phyloP scores from a whole-genome alignment of 2,329 filamentous ascomycete species.

The Fusarium sp. region DNA sequence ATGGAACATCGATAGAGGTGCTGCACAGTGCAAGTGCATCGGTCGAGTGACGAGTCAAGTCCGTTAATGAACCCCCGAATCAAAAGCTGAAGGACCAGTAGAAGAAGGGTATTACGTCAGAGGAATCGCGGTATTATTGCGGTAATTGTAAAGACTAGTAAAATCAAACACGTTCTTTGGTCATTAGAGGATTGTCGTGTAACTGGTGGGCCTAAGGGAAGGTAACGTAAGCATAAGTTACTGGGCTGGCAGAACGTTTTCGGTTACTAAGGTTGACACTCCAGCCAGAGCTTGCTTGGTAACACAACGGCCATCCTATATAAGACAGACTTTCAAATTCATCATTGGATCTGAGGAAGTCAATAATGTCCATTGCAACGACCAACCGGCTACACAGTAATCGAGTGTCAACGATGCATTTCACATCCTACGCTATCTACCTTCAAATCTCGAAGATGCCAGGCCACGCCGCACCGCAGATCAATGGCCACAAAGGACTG shows the following conservation, averaged over 20 bases:
- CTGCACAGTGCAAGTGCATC: not conserved
- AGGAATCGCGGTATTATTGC: accelerated
- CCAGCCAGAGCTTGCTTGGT: not conserved
- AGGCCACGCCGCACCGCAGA: not conserved
- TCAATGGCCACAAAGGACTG: not conserved
- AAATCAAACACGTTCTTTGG: not conserved
- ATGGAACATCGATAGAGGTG: not conserved
- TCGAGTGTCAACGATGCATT: not conserved
- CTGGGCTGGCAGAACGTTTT: not conserved
- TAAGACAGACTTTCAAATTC: not conserved
- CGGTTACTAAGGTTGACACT: not conserved
- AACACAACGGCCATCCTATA: not conserved
- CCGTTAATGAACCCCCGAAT: not conserved
- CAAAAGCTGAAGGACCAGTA: not conserved
- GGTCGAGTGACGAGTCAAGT: not conserved
- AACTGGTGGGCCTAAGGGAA: not conserved
- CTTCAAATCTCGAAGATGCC: not conserved
- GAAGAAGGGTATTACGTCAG: not conserved
- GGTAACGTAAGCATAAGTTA: not conserved
- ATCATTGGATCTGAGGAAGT: too few relatives aligned
- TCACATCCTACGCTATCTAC: not conserved
- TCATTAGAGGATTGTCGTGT: not conserved
- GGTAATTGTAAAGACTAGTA: not conserved
- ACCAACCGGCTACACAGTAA: not conserved
- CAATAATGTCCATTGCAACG: accelerated